Base-by-base conservation (phyloP, 345 rosid species). In the Leavenworthia alabamica region DNA sequence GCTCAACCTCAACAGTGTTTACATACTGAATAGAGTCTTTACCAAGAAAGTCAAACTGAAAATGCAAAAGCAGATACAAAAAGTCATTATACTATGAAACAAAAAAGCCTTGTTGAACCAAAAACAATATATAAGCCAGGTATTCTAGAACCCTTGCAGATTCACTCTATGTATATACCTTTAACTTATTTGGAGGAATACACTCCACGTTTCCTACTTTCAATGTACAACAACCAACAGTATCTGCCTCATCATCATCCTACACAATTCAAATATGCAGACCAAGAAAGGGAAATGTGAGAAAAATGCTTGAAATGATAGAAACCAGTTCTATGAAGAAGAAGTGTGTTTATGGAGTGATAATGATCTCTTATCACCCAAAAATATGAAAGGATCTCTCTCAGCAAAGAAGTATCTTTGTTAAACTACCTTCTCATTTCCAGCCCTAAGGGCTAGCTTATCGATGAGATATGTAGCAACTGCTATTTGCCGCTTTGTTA, bases 221-320 rank as follows among this genome's bases (percentile, higher is more conserved):
- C 61, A 93, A 75, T 3, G 99, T 93, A 70, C 99, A 93, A 75
- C 99, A 93, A 82, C 99, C 99, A 51, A 93, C 99, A 37, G 99
- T 93, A 65, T 93, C 99, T 9, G 99, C 99, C 78, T 93, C 99
- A 68, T 93, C 96, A 62, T 90, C 97, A 64, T 93, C 99, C 99
- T 93, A 76, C 68, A 43, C 3, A 32, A 41, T 23, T 23, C 10
- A 16, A 43, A 52, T 14, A 14, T 42, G 8, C 12, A 13, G 35
- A 56, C 31, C 76, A 11, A 66, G 62, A 40, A 48, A 43, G 50
- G 26, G 45, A 37, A 45, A 28, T 26, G 28, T 45, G 62, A 55
- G 49, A 61, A 22, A 48, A 14, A 9, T 33, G 43, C 33, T 20
- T 67, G 11, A 41, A 39, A 39, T 17, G 15, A 44, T n/a, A 48